A percentile compares a stretch with the other conserved stretches of the same genome.
These are phyloP conservation scores for Celoporthe dispersa DNA, from an alignment of 2,329 filamentous ascomycete genomes.

Conservation along the genomic window DNA sequence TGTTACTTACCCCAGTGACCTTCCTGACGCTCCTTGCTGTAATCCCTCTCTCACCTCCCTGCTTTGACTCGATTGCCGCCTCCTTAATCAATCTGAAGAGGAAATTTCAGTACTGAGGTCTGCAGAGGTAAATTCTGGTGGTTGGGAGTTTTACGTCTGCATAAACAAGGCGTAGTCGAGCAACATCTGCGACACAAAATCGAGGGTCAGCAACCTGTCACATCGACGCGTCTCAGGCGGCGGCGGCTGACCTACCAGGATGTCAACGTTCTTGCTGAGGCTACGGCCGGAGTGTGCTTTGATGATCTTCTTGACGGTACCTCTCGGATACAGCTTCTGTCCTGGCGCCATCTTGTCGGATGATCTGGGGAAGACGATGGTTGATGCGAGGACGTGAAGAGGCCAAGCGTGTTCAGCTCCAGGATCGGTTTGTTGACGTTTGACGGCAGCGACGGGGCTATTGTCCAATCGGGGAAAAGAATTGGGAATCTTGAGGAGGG, in stretches of 20 bases:
- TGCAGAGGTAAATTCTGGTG: background rate
- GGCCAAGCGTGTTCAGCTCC: background rate
- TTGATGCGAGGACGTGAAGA: background rate
- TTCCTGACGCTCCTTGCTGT: conserved; percentile 78
- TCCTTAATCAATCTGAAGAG: conserved; percentile 73
- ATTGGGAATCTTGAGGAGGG: conserved; percentile 1
- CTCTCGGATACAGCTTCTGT: conserved; percentile 81
- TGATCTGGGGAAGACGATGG: background rate
- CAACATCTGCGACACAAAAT: conserved; percentile 65
- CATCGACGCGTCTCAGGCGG: conserved; percentile 30
- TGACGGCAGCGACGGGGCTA: background rate
- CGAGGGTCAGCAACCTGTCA: conserved; percentile 36
- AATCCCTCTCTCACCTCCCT: conserved; percentile 72
- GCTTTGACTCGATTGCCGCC: conserved; percentile 75
- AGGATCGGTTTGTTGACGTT: conserved; percentile 21
- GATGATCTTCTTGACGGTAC: conserved; percentile 84
- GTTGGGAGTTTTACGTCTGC: conserved; percentile 53
- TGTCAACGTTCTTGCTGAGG: conserved; percentile 83
- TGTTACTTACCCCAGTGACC: conserved; percentile 69
- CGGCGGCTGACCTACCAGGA: conserved; percentile 62
- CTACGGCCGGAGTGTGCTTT: conserved; percentile 84
- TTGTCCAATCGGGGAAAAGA: conserved; percentile 21
- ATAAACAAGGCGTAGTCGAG: conserved; percentile 85
- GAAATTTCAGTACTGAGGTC: conserved; percentile 9
- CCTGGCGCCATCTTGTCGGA: conserved; percentile 58